Evolutionary conservation across 176 grass and related monocot species (phyloP), one percentile per base, ranked within the genome.

Genomic region (Oryza nivara): DNA sequence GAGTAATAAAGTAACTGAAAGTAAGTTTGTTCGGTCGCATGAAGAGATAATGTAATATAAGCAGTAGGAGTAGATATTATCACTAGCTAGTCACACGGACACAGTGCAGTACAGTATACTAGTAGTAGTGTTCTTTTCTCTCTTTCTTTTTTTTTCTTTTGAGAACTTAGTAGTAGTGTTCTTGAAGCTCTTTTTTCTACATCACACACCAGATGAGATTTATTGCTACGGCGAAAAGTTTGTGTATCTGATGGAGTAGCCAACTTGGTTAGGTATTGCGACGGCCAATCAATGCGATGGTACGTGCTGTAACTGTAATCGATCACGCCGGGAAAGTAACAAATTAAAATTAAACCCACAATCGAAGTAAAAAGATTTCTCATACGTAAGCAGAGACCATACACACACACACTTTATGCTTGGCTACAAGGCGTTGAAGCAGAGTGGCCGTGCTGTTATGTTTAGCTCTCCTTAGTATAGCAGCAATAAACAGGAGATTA

Each of bases 401-500:
- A 7, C 63, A 28, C 28, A 26, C 26, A 12, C 22, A 30, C 11
- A 41, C 28, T 83, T 83, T 66, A 65, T 46, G 71, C 60, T 35
- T 35, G 51, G 26, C 15, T 19, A 75, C 5, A 38, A 38, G 36
- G 9, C 26, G 20, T 23, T 23, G 58, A 36, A 80, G 61, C 48
- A 40, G 41, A 65, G 81, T n/a, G 65, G 81, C 30, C 30, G 30
- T 65, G 58, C 58, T 63, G 45, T 65, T 65, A 30, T 22, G 43
- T 10, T 30, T 48, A 67, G 58, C 58, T 63, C 71, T 25, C 71
- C 7, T 32, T 41, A 45, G 71, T 74, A 13, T 74, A 13, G 43
- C 19, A 23, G 20, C 40, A 26, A 17, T 25, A 2, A 16, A 25
- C 8, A 14, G 7, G 1, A 4, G 15, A 49, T 16, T 17, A 28